Percentiles rank a stretch among this genome's conserved stretches.
These are phyloP conservation scores for Flaveria bidentis DNA, from an alignment of 129 eudicot species.

Conservation along the genomic window DNA sequence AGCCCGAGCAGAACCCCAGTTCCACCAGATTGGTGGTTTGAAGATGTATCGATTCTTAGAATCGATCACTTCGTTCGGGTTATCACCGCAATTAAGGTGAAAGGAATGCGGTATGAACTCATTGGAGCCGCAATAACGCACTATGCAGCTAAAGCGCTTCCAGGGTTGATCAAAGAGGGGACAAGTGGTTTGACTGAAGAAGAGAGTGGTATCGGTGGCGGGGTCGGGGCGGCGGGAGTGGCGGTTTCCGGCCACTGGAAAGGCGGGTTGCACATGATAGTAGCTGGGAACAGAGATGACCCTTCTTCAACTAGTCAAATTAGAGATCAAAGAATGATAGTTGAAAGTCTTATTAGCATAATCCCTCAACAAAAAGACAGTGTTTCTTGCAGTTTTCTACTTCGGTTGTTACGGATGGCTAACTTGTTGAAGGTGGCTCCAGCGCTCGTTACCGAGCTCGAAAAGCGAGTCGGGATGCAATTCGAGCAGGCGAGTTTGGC, in stretches of 20 bases:
- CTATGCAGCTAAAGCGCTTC: conserved; percentile 77
- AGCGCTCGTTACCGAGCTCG: conserved; percentile 89
- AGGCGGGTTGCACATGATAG: conserved; percentile 84
- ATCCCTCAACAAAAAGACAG: conserved; percentile 92
- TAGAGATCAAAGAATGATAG: conserved; percentile 85
- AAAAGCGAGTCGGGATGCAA: conserved; percentile 97
- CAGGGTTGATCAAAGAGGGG: conserved; percentile 71
- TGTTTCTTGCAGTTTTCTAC: conserved; percentile 89
- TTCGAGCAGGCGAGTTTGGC: conserved; percentile 89
- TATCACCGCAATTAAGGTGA: conserved; percentile 86
- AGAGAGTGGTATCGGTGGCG: conserved; percentile 32
- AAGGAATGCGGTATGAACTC: conserved; percentile 91
- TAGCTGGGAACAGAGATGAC: conserved; percentile 61
- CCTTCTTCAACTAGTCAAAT: conserved; percentile 43
- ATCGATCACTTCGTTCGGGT: conserved; percentile 96
- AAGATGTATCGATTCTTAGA: conserved; percentile 81
- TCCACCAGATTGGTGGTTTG: conserved; percentile 99
- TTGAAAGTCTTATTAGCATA: conserved; percentile 93
- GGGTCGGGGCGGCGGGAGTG: conserved; percentile 5
- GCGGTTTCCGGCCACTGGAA: conserved; percentile 50
- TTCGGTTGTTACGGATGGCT: conserved; percentile 71
- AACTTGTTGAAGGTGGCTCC: conserved; percentile 88
- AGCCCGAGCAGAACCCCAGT: conserved; percentile 74
- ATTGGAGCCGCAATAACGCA: conserved; percentile 86
- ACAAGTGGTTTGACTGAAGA: conserved; percentile 38